Evolutionary conservation across 176 grass and related monocot genomes (phyloP).

Genomic region (Zoysia japonica): DNA sequence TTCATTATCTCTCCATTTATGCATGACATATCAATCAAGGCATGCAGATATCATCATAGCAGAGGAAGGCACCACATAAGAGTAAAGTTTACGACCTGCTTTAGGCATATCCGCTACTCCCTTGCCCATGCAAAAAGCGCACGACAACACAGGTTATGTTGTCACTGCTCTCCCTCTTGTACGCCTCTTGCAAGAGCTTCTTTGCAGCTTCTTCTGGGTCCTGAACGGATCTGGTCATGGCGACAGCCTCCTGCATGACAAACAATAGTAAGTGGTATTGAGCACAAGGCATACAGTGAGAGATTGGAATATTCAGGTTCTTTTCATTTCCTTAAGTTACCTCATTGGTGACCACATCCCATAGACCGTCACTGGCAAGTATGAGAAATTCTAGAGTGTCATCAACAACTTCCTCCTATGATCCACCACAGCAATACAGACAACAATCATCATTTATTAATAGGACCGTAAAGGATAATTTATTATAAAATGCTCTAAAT

Average conservation of each 20-base stretch:
- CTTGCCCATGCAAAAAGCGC: conserved; percentile 54
- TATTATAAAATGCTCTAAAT: neutral
- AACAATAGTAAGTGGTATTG: neutral
- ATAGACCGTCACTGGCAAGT: conserved; percentile 61
- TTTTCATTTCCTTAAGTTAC: conserved; percentile 28
- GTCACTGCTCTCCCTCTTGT: conserved; percentile 63
- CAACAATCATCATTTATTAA: neutral
- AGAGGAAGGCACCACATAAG: neutral
- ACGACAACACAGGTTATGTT: conserved; percentile 62
- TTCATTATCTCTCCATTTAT: conserved; percentile 22
- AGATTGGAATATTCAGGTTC: neutral
- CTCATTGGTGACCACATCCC: conserved; percentile 68
- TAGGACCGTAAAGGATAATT: neutral
- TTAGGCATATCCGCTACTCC: conserved; percentile 45
- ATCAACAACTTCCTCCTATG: conserved; percentile 56
- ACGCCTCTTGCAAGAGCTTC: conserved; percentile 66
- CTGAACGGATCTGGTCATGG: conserved; percentile 51
- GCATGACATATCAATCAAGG: conserved; percentile 22
- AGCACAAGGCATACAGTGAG: neutral
- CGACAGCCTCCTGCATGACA: conserved; percentile 51
- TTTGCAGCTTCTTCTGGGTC: conserved; percentile 62
- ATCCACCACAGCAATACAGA: conserved; percentile 27
- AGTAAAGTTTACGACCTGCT: conserved; percentile 6
- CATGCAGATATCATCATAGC: conserved; percentile 5
- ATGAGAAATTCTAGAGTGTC: conserved; percentile 58